phyloP scores from a whole-genome alignment of 352 stramenopile genomes.

The Pythium pyrilobum region DNA sequence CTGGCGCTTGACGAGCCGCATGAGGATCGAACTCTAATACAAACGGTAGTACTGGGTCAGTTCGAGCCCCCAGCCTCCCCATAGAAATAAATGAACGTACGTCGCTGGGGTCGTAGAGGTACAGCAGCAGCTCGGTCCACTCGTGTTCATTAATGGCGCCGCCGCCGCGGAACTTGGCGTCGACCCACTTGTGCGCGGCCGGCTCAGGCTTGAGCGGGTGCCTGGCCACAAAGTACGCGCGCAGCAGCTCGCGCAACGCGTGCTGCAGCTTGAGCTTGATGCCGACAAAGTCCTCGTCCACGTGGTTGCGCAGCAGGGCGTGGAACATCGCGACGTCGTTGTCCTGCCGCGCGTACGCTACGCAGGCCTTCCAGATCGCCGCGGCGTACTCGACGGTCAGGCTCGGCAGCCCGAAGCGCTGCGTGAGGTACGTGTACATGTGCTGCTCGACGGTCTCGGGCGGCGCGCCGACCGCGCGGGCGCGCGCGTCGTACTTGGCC shows the following conservation, averaged over 20 bases:
- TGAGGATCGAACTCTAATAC: conserved; percentile 36
- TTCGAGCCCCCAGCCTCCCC: neutral
- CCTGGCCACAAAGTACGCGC: conserved; percentile 63
- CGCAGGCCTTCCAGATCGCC: conserved; percentile 73
- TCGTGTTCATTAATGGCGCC: conserved; percentile 48
- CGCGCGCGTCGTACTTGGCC: conserved; percentile 54
- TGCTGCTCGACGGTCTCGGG: conserved; percentile 87
- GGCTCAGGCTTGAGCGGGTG: conserved; percentile 63
- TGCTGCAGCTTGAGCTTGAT: conserved; percentile 75
- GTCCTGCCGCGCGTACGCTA: conserved; percentile 37
- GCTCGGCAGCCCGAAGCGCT: conserved; percentile 71
- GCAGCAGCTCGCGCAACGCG: conserved; percentile 62
- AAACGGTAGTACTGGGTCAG: neutral
- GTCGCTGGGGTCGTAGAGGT: conserved; percentile 72
- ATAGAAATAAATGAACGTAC: conserved; percentile 22
- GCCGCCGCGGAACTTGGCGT: conserved; percentile 29
- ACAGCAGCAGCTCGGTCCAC: conserved; percentile 66
- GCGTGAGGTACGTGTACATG: conserved; percentile 86
- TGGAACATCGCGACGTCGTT: conserved; percentile 80
- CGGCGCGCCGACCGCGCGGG: conserved; percentile 31
- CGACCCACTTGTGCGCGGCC: conserved; percentile 40
- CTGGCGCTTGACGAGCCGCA: conserved; percentile 41
- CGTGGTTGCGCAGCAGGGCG: conserved; percentile 64
- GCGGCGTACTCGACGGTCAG: conserved; percentile 77
- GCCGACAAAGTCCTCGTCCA: conserved; percentile 78